phyloP scores from a whole-genome alignment of 192 early-diverging fungal species.

The Umbelopsis sp. region DNA sequence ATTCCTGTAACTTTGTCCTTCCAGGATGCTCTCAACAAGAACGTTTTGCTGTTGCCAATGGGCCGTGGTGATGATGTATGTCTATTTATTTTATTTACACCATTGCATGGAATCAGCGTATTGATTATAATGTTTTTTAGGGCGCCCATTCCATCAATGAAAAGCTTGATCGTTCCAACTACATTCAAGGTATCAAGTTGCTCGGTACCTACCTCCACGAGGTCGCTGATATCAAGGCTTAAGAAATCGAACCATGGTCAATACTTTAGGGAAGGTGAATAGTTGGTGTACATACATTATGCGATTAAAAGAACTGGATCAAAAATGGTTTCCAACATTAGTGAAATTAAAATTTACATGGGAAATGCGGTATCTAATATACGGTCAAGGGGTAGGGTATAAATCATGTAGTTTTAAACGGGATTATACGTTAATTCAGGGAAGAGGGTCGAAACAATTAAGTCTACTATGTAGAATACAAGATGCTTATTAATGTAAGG shows the following conservation, averaged over 20 bases:
- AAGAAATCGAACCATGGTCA: background rate
- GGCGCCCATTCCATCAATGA: conserved; percentile 99
- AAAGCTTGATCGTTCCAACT: conserved; percentile 92
- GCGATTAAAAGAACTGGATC: background rate
- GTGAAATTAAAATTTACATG: conserved; percentile 6
- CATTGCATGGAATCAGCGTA: too few relatives aligned
- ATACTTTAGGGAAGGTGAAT: background rate
- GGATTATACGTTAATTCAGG: conserved; percentile 37
- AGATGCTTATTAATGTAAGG: conserved; percentile 52
- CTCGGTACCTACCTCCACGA: conserved; percentile 90
- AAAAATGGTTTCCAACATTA: background rate
- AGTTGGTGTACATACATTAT: conserved; percentile 15
- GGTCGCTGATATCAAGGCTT: conserved; percentile 53
- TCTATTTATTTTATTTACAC: background rate
- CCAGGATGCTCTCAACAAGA: conserved; percentile 91
- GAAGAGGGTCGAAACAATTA: conserved; percentile 41
- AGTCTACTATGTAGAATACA: conserved; percentile 48
- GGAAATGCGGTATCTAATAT: background rate
- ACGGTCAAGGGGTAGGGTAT: background rate
- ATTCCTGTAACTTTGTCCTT: conserved; percentile 98
- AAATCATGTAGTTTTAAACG: background rate
- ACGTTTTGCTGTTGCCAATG: conserved; percentile 94
- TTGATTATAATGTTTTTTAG: conserved; percentile 22
- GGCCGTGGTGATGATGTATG: conserved; percentile 81
- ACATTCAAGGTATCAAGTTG: conserved; percentile 94